These are phyloP conservation scores for Centella asiatica DNA, from an alignment of 129 eudicot species.

Conservation along the genomic window DNA sequence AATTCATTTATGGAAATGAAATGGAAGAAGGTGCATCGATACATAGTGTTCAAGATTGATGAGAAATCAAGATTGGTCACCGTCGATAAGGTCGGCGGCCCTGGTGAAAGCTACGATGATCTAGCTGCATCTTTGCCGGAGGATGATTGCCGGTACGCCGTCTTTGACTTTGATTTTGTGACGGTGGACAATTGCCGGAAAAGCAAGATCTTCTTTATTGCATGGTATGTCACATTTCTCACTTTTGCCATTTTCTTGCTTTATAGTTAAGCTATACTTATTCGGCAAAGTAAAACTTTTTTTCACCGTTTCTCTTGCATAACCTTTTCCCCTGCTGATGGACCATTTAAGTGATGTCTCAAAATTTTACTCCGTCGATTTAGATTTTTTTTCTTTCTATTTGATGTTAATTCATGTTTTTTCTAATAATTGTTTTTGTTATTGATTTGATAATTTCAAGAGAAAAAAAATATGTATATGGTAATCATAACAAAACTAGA, in stretches of 20 bases:
- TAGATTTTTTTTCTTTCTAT: no score
- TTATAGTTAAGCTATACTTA: neutral
- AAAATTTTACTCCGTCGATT: no score
- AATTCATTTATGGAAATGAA: constrained; percentile 88
- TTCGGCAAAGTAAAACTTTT: neutral
- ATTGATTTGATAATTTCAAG: no score
- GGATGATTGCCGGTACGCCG: constrained; percentile 88
- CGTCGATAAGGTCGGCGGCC: constrained; percentile 73
- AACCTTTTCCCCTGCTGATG: no score
- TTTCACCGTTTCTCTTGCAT: neutral
- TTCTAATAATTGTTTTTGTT: no score
- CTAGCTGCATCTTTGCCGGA: constrained; percentile 67
- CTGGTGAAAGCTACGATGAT: constrained; percentile 63
- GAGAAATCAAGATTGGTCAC: constrained; percentile 51
- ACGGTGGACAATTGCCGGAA: constrained; percentile 79
- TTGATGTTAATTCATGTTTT: no score
- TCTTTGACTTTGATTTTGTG: constrained; percentile 77
- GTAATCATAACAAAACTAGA: no score
- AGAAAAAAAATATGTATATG: no score
- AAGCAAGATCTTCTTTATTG: constrained; percentile 95
- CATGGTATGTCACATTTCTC: constrained; percentile 49
- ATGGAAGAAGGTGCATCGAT: constrained; percentile 76
- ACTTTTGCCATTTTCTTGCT: neutral
- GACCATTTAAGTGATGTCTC: no score
- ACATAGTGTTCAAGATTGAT: constrained; percentile 79